phyloP scores from a whole-genome alignment of 2,329 filamentous ascomycete species.

The Hymenoscyphus albidus region DNA sequence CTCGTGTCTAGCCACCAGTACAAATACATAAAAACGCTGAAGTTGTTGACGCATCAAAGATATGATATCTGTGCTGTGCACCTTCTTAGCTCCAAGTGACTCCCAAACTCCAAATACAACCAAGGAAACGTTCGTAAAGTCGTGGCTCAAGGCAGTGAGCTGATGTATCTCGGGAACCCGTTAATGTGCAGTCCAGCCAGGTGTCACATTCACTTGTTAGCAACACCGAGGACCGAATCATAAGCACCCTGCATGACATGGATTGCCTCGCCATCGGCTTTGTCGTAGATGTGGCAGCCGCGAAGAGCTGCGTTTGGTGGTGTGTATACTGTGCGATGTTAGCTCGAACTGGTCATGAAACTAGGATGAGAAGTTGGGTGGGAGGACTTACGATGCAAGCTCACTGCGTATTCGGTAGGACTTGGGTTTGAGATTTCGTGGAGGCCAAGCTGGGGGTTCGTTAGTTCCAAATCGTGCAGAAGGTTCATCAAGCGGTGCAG shows the following conservation, averaged over 20 bases:
- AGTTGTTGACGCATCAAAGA: too few relatives aligned
- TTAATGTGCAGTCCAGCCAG: too few relatives aligned
- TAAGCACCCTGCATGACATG: slow-evolving; percentile 69
- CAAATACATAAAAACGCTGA: too few relatives aligned
- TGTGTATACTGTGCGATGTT: slow-evolving; percentile 57
- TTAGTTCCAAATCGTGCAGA: neutral
- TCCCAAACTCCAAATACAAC: too few relatives aligned
- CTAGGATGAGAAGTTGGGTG: neutral
- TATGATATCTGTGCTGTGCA: too few relatives aligned
- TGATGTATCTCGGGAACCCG: too few relatives aligned
- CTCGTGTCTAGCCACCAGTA: too few relatives aligned
- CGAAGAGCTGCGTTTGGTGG: slow-evolving; percentile 82
- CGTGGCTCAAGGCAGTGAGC: too few relatives aligned
- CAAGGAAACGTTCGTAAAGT: too few relatives aligned
- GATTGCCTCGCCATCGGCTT: slow-evolving; percentile 66
- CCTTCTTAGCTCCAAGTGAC: too few relatives aligned
- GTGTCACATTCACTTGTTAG: neutral
- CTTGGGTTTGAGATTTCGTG: slow-evolving; percentile 79
- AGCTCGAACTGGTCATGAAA: neutral
- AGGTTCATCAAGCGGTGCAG: neutral
- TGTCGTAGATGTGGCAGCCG: slow-evolving; percentile 79
- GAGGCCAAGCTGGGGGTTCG: slow-evolving; percentile 57
- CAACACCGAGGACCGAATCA: slow-evolving; percentile 52
- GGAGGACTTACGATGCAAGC: slow-evolving; percentile 56
- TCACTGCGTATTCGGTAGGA: slow-evolving; percentile 71